These are phyloP conservation scores for Hsuehochloa calcarea DNA, from an alignment of 176 grass and related monocot species.

Conservation along the genomic window DNA sequence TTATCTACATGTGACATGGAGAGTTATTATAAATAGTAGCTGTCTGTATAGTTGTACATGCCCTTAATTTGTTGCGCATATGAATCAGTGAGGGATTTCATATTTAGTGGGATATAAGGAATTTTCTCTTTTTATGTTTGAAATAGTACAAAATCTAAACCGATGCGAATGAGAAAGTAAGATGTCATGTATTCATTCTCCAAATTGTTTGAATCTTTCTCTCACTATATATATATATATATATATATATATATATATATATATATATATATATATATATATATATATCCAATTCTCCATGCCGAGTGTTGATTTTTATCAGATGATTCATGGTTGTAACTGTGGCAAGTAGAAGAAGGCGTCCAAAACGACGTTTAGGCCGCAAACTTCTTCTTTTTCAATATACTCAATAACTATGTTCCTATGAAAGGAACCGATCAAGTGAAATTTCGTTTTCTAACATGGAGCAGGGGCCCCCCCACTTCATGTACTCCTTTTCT, in stretches of 20 bases:
- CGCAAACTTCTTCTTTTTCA: neutral
- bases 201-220: too few relatives aligned
- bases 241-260: too few relatives aligned
- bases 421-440: neutral
- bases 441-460: constrained; percentile 6
- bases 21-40: too few relatives aligned
- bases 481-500: neutral
- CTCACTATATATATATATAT: too few relatives aligned
- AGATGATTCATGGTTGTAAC: neutral
- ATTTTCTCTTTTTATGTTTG: neutral
- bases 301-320: neutral
- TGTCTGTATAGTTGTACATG: too few relatives aligned
- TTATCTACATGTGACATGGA: too few relatives aligned
- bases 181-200: neutral
- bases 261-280: too few relatives aligned
- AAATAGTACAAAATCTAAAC: neutral
- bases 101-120: neutral
- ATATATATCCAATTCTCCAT: too few relatives aligned
- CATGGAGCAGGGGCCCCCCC: neutral
- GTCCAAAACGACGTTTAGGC: neutral
- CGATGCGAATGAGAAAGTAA: neutral
- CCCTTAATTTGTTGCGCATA: neutral
- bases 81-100: neutral
- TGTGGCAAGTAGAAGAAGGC: neutral
- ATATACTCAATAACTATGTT: neutral